Evolutionary conservation across 495 filamentous ascomycete genomes (phyloP), one percentile per base, ranked within the genome.

Genomic region (Xanthoparmelia taractica): DNA sequence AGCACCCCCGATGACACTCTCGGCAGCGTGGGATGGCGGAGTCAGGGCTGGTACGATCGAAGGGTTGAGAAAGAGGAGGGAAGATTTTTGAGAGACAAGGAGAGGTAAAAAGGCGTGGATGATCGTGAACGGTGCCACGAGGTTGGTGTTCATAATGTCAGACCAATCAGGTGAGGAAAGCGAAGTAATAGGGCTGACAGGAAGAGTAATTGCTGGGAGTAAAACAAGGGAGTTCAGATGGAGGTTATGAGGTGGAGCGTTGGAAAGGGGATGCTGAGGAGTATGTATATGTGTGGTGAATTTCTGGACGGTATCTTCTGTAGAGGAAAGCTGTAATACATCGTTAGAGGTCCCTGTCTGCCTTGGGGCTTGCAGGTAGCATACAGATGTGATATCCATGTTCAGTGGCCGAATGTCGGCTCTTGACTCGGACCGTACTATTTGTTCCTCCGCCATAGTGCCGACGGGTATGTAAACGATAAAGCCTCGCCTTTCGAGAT

Each of bases 401-500:
- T 85, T 85, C 61, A 98, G 75, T 8, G 94, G 82, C 64, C 84
- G 80, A 67, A 98, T 88, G 73, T 97, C 94, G 1, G 81, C 78
- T 60, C 91, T 80, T 23, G 87, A 82, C 69, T 95, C 82, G 43
- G 82, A 80, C 58, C 89, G 85, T 34, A 97, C 85, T 40, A 85
- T 73, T 18, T 88, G 80, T 67, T 97, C 95, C 65, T 97, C 95
- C 57, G 94, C 88, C 52, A 82, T 72, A 12, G 83, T 87, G 63
- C 81, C 86, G 64, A 90, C 91, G 0, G 94, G 87, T 57, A 98
- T 78, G 69, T 89, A 97, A 29, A 97, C 92, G 55, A 97, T 89
- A 70, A 96, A 97, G 18, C 95, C 95, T 58, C 92, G 84, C 58
- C 91, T 82, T 73, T 97, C 94, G 61, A 98, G 71, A 68, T 97